Base-by-base conservation (phyloP, 2,329 filamentous ascomycete species). In the Chalara sp. region DNA sequence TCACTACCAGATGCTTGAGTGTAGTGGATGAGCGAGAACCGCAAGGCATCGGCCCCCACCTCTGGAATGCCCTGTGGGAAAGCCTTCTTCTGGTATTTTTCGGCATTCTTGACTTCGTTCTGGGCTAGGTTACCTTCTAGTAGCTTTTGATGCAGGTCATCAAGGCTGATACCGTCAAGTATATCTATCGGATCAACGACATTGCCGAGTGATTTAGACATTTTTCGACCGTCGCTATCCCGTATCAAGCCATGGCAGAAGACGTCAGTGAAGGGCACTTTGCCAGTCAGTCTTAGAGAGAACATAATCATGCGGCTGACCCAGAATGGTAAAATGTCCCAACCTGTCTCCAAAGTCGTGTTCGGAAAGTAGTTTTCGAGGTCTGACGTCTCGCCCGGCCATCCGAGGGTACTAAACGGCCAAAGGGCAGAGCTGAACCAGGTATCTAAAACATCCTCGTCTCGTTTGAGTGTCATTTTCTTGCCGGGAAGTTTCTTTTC, bases 241-340 rank as follows among this genome's bases (percentile, higher is more conserved):
- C 92, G 86, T 58, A 97, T 87, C 35, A 97, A 77, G 47, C 85
- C 89, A 70, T 97, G 92, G 68, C 91, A 96, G 76, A 95, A 97
- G 12, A 97, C 92, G 72, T 97, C 92, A 50, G 77, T 85, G 75
- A 97, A 97, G 0, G 92, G 92, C 30, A 96, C 79, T 66, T 95
- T 80, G 54, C 90, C 91, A 21, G 91, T 96, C 69, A 97, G 75
- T 74, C 95, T 95, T 53, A 96, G 73, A 56, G 87, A 86, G 40
- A 97, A 81, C 81, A 96, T 93, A 64, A 96, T 89, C 93, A 97
- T 97, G 60, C 92, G 80, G 32, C 76, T 77, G 61, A 96, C 89
- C 91, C 91, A 96, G 80, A 96, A 96, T 76, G 89, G 89, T 31
- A 92, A 68, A 65, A 96, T 96, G 67, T 96, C 91, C 90, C 92